These are phyloP conservation scores for Hypoxylon sp. DNA, from an alignment of 2,329 filamentous ascomycete genomes.

Conservation along the genomic window DNA sequence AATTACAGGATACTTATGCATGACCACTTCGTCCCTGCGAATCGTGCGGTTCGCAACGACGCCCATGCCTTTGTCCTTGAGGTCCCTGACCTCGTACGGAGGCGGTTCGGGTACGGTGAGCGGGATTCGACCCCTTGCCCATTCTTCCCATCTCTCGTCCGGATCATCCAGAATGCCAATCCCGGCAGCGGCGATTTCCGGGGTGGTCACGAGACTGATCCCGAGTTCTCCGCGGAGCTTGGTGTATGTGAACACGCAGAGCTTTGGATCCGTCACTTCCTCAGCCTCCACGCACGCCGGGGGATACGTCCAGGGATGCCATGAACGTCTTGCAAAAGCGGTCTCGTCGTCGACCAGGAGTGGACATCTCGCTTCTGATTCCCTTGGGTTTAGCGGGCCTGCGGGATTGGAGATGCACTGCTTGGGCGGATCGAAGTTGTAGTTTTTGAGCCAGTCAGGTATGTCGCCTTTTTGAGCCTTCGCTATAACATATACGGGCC, in stretches of 20 bases:
- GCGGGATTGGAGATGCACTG: slow-evolving; percentile 27
- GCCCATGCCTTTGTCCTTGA: slow-evolving; percentile 51
- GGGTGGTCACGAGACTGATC: slow-evolving; percentile 38
- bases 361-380: slow-evolving; percentile 12
- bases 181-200: slow-evolving; percentile 38
- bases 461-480: slow-evolving; percentile 18
- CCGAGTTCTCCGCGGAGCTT: slow-evolving; percentile 34
- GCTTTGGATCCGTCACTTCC: slow-evolving; percentile 20
- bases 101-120: slow-evolving; percentile 26
- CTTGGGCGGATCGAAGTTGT: slow-evolving; percentile 31
- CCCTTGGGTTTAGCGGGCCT: slow-evolving; percentile 25
- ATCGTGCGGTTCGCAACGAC: slow-evolving; percentile 52
- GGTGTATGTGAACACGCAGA: slow-evolving; percentile 38
- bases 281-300: slow-evolving; percentile 33
- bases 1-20: slow-evolving; percentile 50
- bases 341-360: slow-evolving; percentile 39
- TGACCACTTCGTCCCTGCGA: slow-evolving; percentile 49
- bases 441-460: slow-evolving; percentile 33
- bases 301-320: slow-evolving; percentile 42
- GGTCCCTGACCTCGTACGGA: slow-evolving; percentile 47
- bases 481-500: slow-evolving; percentile 5
- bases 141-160: slow-evolving; percentile 37
- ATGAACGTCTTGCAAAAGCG: slow-evolving; percentile 25
- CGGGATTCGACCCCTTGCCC: slow-evolving; percentile 23
- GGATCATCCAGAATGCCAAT: slow-evolving; percentile 42